Conservation (phyloP, 2,329 filamentous ascomycete species). For the Monosporascus sp. region DNA sequence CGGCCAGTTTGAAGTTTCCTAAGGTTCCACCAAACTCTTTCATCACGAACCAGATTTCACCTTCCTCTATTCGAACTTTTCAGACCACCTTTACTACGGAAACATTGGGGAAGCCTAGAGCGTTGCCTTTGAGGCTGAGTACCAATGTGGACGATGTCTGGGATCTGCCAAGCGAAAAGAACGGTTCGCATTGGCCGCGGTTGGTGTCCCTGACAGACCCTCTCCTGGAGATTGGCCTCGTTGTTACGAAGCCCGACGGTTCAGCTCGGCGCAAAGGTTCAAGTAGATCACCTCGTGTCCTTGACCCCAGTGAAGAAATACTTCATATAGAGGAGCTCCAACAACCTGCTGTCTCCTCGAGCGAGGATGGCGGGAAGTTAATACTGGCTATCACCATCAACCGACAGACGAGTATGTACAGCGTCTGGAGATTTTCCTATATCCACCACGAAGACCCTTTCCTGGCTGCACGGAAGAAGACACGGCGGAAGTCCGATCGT, state of each 20-base stretch:
- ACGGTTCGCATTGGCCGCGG: constrained; percentile 61
- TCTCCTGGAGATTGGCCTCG: constrained; percentile 75
- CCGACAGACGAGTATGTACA: constrained; percentile 68
- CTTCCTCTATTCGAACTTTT: constrained; percentile 43
- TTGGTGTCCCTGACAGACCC: constrained; percentile 84
- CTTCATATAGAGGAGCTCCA: constrained; percentile 70
- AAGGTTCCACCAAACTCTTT: constrained; percentile 79
- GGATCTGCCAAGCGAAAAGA: constrained; percentile 47
- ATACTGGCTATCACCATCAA: constrained; percentile 79
- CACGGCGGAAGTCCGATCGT: constrained; percentile 42
- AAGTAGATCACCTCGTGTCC: constrained; percentile 44
- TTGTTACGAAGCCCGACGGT: constrained; percentile 58
- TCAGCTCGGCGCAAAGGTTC: constrained; percentile 28
- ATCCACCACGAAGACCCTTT: constrained; percentile 60
- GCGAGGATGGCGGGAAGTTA: constrained; percentile 42
- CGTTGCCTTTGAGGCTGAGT: constrained; percentile 46
- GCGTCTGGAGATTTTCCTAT: constrained; percentile 79
- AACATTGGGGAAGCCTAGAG: constrained; percentile 50
- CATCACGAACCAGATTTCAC: constrained; percentile 60
- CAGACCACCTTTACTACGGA: constrained; percentile 52
- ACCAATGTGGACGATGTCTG: constrained; percentile 54
- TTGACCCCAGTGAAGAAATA: constrained; percentile 76
- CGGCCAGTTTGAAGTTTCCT: constrained; percentile 51
- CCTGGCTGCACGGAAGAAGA: constrained; percentile 40
- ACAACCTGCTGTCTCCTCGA: constrained; percentile 41